Percentiles rank a stretch among this genome's conserved stretches.
Evolutionary conservation across 257 asterid species (phyloP).

Genomic region (Scutellaria minor): DNA sequence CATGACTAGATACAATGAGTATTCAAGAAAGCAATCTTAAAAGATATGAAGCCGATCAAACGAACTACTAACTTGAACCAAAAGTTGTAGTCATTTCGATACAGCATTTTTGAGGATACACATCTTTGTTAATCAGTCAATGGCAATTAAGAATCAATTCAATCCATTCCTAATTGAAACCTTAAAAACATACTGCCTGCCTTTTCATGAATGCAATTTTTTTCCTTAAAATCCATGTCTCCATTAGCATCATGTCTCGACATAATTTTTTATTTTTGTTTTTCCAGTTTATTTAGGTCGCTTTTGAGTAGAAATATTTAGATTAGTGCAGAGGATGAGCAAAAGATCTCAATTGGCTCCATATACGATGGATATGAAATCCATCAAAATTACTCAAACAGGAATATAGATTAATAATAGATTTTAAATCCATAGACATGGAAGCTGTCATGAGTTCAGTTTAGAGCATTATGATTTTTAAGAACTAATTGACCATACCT

Average conservation of each 20-base stretch:
- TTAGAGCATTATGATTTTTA: background rate
- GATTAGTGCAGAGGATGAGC: background rate
- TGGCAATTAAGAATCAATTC: background rate
- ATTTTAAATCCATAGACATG: too few relatives aligned
- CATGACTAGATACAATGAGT: background rate
- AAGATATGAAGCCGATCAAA: background rate
- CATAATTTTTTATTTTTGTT: too few relatives aligned
- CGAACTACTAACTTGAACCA: background rate
- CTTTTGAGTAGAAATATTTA: background rate
- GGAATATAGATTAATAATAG: too few relatives aligned
- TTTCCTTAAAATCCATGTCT: background rate
- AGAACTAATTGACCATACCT: slow-evolving; percentile 48
- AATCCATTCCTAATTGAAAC: slow-evolving; percentile 9
- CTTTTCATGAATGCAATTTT: background rate
- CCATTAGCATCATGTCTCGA: background rate
- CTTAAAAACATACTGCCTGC: background rate
- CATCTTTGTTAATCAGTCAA: background rate
- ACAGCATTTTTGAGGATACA: background rate
- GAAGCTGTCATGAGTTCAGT: too few relatives aligned
- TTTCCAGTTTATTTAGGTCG: background rate
- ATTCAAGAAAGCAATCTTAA: background rate
- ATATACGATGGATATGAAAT: too few relatives aligned
- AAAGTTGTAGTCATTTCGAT: slow-evolving; percentile 3
- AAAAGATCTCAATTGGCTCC: background rate
- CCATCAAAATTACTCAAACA: too few relatives aligned